Conservation (phyloP, 345 rosid species). For the Mercurialis annua region DNA sequence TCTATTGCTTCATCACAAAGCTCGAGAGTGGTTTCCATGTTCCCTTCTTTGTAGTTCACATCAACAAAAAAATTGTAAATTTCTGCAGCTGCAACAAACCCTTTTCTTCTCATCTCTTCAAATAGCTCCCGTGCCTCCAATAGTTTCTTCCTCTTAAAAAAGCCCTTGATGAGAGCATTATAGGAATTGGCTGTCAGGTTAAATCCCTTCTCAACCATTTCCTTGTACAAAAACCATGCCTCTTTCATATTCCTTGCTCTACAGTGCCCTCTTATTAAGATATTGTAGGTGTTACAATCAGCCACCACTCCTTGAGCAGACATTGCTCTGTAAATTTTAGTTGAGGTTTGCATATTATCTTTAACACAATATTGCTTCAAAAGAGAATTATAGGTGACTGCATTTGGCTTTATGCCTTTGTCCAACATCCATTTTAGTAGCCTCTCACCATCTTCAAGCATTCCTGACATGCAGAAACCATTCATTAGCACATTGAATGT, state of each 20-base stretch:
- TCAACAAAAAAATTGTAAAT: slow-evolving; percentile 55
- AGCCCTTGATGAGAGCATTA: slow-evolving; percentile 68
- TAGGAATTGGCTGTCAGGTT: slow-evolving; percentile 52
- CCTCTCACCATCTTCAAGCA: slow-evolving; percentile 74
- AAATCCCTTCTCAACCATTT: slow-evolving; percentile 69
- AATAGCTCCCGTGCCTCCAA: slow-evolving; percentile 68
- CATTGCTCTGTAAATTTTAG: slow-evolving; percentile 57
- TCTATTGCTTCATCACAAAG: slow-evolving; percentile 85
- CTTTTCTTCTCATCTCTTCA: slow-evolving; percentile 66
- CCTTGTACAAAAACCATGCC: slow-evolving; percentile 73
- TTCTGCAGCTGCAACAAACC: slow-evolving; percentile 57
- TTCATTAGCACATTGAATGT: slow-evolving; percentile 90
- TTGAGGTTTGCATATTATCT: slow-evolving; percentile 49
- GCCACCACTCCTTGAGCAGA: slow-evolving; percentile 55
- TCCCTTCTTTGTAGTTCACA: slow-evolving; percentile 59
- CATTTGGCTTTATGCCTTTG: slow-evolving; percentile 73
- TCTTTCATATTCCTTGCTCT: slow-evolving; percentile 99
- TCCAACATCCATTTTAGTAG: slow-evolving; percentile 82
- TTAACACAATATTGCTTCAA: slow-evolving; percentile 69
- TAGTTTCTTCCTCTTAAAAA: slow-evolving; percentile 65
- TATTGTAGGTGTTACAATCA: slow-evolving; percentile 75
- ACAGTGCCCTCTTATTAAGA: slow-evolving; percentile 78
- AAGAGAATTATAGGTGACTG: slow-evolving; percentile 72
- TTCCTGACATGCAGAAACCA: slow-evolving; percentile 79
- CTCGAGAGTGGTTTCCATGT: slow-evolving; percentile 50